A percentile compares a stretch with the other conserved stretches of the same genome.
These are phyloP conservation scores for Eucalyptus cloeziana DNA, from an alignment of 345 rosid genomes.

Conservation along the genomic window DNA sequence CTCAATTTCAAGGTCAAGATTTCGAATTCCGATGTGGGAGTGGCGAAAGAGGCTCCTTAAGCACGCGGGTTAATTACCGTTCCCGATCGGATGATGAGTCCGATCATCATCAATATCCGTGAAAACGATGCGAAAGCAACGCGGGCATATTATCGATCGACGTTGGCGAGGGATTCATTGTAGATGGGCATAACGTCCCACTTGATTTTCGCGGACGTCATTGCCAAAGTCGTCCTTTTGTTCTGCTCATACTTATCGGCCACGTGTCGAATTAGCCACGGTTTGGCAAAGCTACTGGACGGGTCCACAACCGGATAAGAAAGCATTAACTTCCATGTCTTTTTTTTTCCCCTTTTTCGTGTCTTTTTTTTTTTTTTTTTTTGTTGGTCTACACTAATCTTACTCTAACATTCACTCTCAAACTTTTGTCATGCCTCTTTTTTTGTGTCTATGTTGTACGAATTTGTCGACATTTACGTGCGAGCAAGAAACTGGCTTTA, in stretches of 20 bases:
- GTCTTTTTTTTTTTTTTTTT: too few relatives aligned
- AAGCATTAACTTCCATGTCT: background rate
- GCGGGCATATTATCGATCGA: background rate
- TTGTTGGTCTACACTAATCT: too few relatives aligned
- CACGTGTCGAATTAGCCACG: background rate
- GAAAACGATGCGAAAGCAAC: background rate
- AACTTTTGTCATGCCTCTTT: too few relatives aligned
- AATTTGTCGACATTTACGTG: background rate
- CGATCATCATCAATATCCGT: background rate
- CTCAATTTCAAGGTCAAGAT: background rate
- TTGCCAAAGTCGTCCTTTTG: background rate
- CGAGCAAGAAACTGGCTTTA: background rate
- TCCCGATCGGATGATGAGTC: background rate
- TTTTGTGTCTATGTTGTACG: too few relatives aligned
- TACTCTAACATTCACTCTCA: too few relatives aligned
- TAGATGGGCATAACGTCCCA: background rate
- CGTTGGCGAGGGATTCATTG: background rate
- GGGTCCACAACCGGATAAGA: background rate
- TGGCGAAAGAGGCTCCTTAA: background rate
- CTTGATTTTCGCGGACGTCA: background rate
- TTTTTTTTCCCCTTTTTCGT: rapidly evolving
- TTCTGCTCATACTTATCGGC: background rate
- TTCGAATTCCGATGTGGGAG: too few relatives aligned
- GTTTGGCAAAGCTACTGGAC: background rate
- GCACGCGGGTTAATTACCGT: background rate